Evolutionary conservation across 108 stramenopile species (phyloP).

Genomic region (Pseudonitzschia multiseries): DNA sequence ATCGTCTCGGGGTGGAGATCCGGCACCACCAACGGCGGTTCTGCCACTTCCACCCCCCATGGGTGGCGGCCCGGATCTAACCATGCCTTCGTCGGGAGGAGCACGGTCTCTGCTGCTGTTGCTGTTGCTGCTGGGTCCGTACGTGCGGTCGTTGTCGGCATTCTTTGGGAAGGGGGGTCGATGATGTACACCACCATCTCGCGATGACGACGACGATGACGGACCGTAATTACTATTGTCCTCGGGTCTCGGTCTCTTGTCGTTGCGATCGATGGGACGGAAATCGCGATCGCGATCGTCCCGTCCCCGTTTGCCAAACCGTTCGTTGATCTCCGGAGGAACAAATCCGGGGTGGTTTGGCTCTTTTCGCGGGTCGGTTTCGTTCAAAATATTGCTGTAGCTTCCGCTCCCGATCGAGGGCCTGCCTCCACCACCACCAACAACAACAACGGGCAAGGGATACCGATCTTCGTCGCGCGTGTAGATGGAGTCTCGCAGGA

Average conservation of each 20-base stretch:
- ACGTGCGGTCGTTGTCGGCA: not conserved
- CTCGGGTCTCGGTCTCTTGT: conserved; percentile 12
- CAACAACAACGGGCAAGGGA: not conserved
- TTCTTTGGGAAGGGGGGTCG: not conserved
- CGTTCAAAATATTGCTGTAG: conserved; percentile 17
- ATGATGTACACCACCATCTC: not conserved
- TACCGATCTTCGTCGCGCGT: not conserved
- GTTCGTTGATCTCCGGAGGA: not conserved
- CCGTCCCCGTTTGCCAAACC: conserved; percentile 14
- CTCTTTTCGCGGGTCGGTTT: conserved; percentile 9
- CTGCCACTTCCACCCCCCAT: not conserved
- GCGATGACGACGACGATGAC: not conserved
- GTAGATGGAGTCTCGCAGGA: not conserved
- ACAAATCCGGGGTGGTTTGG: not conserved
- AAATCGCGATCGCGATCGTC: conserved; percentile 12
- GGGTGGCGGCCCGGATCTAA: not conserved
- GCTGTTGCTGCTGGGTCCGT: not conserved
- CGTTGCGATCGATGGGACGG: conserved; percentile 1
- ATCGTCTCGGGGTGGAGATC: not conserved
- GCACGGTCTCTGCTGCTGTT: not conserved
- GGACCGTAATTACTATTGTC: conserved; percentile 13
- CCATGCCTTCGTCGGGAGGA: not conserved
- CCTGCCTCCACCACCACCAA: too few species aligned
- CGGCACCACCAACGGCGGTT: not conserved
- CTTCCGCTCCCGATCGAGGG: not conserved